Percentiles rank a stretch among this genome's conserved stretches.
These are phyloP conservation scores for Ophiostoma tasmaniense DNA, from an alignment of 2,329 filamentous ascomycete species.

Conservation along the genomic window DNA sequence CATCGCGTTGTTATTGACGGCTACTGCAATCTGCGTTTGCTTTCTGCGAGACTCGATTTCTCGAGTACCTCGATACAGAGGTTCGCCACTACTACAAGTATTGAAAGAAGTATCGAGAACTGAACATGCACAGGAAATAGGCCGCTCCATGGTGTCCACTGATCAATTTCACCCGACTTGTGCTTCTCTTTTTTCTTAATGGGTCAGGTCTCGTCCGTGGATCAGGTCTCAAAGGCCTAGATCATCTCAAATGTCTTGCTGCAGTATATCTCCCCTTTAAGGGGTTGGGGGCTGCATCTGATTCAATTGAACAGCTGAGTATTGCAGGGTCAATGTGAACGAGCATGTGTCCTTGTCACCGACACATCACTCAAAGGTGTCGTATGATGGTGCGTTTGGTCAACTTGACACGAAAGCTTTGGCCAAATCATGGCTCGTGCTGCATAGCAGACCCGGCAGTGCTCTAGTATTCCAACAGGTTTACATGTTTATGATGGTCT, in stretches of 20 bases:
- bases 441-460: not conserved
- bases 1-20: not conserved
- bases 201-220: not conserved
- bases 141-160: not conserved
- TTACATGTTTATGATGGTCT: not conserved
- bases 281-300: not conserved
- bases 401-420: not conserved
- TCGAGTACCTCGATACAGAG: not conserved
- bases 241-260: not conserved
- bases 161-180: not conserved
- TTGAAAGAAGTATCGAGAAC: too few relatives aligned
- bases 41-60: not conserved
- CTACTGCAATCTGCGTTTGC: not conserved
- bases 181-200: not conserved
- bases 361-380: not conserved
- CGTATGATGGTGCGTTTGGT: not conserved
- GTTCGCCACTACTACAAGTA: not conserved
- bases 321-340: not conserved
- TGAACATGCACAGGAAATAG: not conserved
- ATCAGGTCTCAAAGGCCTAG: not conserved
- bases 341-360: not conserved
- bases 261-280: not conserved
- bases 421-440: not conserved
- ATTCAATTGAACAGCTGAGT: not conserved
- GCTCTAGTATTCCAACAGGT: not conserved